Percentiles rank a stretch among this genome's conserved stretches.
phyloP scores from a whole-genome alignment of 352 stramenopile genomes.

The Phytophthora fragariaefolia region DNA sequence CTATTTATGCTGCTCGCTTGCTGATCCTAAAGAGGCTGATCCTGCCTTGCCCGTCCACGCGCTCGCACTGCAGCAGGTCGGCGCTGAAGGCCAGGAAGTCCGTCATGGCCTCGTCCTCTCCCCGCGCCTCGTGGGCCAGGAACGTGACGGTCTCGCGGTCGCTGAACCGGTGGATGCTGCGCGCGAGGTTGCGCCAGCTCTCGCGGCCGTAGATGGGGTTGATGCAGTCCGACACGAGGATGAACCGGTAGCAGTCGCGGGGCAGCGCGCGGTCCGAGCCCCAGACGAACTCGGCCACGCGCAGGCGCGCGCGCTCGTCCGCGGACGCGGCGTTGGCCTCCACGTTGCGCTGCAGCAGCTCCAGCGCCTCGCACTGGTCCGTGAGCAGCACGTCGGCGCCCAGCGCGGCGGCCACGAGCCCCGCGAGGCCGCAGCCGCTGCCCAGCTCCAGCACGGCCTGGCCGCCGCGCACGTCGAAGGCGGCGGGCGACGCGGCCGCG shows the following conservation, averaged over 20 bases:
- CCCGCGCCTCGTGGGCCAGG: constrained; percentile 72
- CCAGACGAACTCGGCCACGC: constrained; percentile 71
- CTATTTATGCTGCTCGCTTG: constrained; percentile 28
- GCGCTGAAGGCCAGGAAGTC: constrained; percentile 71
- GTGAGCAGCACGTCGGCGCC: constrained; percentile 77
- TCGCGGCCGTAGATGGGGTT: constrained; percentile 87
- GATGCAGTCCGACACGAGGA: constrained; percentile 87
- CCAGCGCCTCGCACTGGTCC: constrained; percentile 71
- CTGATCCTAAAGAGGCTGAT: constrained; percentile 68
- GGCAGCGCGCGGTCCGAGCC: constrained; percentile 43
- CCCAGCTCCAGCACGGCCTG: constrained; percentile 75
- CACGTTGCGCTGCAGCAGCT: constrained; percentile 70
- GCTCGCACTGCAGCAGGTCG: constrained; percentile 45
- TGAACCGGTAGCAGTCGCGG: constrained; percentile 54
- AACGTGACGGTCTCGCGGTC: constrained; percentile 62
- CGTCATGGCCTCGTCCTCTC: constrained; percentile 73
- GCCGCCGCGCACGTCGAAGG: constrained; percentile 31
- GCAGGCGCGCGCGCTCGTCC: constrained; percentile 45
- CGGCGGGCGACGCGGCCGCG: constrained; percentile 15
- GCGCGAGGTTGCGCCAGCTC: constrained; percentile 78
- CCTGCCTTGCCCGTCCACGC: constrained; percentile 46
- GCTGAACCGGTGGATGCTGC: constrained; percentile 72
- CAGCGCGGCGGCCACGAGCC: constrained; percentile 66
- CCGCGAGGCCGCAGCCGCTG: constrained; percentile 79
- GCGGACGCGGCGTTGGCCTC: constrained; percentile 50